phyloP scores from a whole-genome alignment of 371 early-diverging fungal species.

The Encephalitozoon cuniculi region DNA sequence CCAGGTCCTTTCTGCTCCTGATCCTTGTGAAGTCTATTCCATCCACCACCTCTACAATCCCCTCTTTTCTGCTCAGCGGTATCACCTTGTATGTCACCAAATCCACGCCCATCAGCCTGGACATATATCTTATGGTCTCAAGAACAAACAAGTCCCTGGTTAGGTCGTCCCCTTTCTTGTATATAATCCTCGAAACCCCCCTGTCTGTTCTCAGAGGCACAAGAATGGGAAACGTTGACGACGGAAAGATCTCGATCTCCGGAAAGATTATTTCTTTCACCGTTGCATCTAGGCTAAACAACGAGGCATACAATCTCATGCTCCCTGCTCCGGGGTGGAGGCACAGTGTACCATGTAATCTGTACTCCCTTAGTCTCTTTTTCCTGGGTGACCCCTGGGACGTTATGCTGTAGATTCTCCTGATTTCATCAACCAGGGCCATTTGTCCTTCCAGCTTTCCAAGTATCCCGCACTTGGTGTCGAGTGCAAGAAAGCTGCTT shows the following conservation, averaged over 20 bases:
- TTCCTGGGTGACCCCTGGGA: background rate
- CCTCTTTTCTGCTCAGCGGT: background rate
- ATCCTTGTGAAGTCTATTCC: background rate
- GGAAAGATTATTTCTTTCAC: background rate
- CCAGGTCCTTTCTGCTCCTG: background rate
- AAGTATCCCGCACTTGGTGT: background rate
- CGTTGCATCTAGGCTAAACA: background rate
- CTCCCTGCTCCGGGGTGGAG: background rate
- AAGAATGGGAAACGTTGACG: slow-evolving; percentile 2
- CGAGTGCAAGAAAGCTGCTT: background rate
- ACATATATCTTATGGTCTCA: background rate
- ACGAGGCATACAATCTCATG: background rate
- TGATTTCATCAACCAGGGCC: background rate
- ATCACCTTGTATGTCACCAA: background rate
- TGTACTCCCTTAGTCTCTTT: background rate
- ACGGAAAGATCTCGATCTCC: background rate
- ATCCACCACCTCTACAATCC: slow-evolving; percentile 9
- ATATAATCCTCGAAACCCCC: background rate
- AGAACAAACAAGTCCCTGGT: slow-evolving; percentile 2
- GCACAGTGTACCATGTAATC: background rate
- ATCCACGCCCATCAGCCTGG: background rate
- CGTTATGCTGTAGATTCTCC: background rate
- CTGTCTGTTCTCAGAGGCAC: background rate
- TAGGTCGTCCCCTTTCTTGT: background rate
- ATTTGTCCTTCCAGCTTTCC: background rate